Conservation (phyloP, 768 basidiomycete genomes). For the Guyanaporus albipodus region DNA sequence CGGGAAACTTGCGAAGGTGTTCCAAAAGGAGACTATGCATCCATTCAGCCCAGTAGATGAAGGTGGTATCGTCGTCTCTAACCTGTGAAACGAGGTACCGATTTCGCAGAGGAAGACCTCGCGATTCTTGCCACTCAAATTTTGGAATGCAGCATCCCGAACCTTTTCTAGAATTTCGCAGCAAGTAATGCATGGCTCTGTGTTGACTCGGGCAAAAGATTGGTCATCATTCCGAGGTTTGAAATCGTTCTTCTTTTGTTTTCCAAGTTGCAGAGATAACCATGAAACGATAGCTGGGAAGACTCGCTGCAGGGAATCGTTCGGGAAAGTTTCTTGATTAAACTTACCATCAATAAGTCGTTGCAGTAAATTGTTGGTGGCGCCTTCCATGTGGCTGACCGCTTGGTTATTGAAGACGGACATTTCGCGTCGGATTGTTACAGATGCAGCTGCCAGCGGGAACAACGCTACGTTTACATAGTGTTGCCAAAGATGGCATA, state of each 20-base stretch:
- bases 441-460: constrained; percentile 80
- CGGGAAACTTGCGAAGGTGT: constrained; percentile 93
- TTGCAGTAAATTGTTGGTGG: constrained; percentile 75
- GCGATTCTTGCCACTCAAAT: constrained; percentile 86
- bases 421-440: constrained; percentile 91
- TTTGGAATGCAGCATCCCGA: constrained; percentile 68
- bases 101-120: constrained; percentile 92
- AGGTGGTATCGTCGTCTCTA: constrained; percentile 5
- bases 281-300: constrained; percentile 64
- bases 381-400: constrained; percentile 79
- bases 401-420: constrained; percentile 86
- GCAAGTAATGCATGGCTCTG: constrained; percentile 84
- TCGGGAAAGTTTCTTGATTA: background rate
- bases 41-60: constrained; percentile 9
- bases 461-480: constrained; percentile 89
- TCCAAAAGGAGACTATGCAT: constrained; percentile 75
- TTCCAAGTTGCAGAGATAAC: constrained; percentile 71
- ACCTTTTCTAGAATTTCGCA: constrained; percentile 85
- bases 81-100: constrained; percentile 93
- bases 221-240: constrained; percentile 95
- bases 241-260: constrained; percentile 96
- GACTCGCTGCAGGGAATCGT: background rate
- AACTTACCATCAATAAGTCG: constrained; percentile 74
- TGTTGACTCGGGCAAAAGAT: constrained; percentile 91
- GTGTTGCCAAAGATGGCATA: constrained; percentile 96